A percentile compares a stretch with the other conserved stretches of the same genome.
These are phyloP conservation scores for Globisporangium spinosum DNA, from an alignment of 352 stramenopile genomes.

Conservation along the genomic window DNA sequence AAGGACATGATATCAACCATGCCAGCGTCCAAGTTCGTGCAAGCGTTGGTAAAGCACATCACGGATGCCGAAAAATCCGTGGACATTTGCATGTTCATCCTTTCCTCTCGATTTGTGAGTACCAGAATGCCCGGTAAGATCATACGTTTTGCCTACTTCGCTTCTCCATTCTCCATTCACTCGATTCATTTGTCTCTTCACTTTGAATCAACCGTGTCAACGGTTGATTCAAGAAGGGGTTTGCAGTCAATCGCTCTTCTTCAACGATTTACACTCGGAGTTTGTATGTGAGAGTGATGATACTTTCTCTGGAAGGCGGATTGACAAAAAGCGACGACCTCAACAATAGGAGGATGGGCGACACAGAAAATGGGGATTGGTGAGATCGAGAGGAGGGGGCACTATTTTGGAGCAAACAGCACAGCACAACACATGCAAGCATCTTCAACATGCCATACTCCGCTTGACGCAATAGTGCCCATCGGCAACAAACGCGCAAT, in stretches of 20 bases:
- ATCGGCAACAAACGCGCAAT: neutral
- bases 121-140: too few species aligned
- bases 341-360: neutral
- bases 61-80: too few species aligned
- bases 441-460: neutral
- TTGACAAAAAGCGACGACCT: neutral
- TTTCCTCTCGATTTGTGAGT: too few species aligned
- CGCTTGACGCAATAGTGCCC: neutral
- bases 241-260: neutral
- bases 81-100: too few species aligned
- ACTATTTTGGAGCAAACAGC: neutral
- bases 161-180: too few species aligned
- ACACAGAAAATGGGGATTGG: neutral
- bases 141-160: too few species aligned
- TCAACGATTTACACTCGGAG: neutral
- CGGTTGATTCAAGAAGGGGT: neutral
- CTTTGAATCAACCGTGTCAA: too few species aligned
- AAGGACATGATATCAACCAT: too few species aligned
- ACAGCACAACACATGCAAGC: neutral
- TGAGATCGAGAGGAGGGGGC: neutral
- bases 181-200: too few species aligned
- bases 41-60: too few species aligned
- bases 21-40: too few species aligned
- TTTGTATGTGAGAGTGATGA: neutral
- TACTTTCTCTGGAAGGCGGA: too few species aligned